These are phyloP conservation scores for Prinsepia uniflora DNA, from an alignment of 306 rosid species.

Conservation along the genomic window DNA sequence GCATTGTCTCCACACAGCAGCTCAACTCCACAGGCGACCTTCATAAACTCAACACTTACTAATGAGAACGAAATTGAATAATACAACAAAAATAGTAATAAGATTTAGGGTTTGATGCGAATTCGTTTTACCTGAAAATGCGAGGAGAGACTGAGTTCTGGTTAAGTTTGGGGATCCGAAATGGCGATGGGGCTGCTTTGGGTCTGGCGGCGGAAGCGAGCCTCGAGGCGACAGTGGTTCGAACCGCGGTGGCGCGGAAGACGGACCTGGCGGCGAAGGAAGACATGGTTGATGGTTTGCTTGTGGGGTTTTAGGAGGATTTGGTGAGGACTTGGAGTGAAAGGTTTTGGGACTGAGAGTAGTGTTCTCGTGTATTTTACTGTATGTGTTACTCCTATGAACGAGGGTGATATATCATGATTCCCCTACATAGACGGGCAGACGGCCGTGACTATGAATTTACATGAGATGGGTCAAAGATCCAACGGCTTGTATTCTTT, in stretches of 20 bases:
- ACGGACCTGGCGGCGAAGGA: constrained; percentile 73
- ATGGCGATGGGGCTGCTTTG: constrained; percentile 41
- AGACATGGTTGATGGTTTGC: constrained; percentile 40
- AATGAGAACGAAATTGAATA: neutral
- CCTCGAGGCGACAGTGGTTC: constrained; percentile 34
- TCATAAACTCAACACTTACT: neutral
- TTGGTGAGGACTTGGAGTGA: neutral
- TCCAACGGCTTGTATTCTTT: neutral
- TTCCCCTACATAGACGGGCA: neutral
- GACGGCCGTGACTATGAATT: neutral
- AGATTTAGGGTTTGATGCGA: neutral
- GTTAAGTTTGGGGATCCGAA: constrained; percentile 50
- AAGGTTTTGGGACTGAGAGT: constrained; percentile 29
- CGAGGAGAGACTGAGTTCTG: constrained; percentile 52
- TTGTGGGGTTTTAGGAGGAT: constrained; percentile 11
- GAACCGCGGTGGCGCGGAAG: constrained; percentile 56
- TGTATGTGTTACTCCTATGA: neutral
- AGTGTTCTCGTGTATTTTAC: neutral
- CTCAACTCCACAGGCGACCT: constrained; percentile 82
- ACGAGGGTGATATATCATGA: neutral
- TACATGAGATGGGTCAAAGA: neutral
- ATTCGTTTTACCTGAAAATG: constrained; percentile 51
- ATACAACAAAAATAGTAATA: neutral
- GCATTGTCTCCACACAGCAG: constrained; percentile 74
- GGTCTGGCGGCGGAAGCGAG: constrained; percentile 43